Conservation (phyloP, 2,329 filamentous ascomycete species). For the Fusarium sp. region DNA sequence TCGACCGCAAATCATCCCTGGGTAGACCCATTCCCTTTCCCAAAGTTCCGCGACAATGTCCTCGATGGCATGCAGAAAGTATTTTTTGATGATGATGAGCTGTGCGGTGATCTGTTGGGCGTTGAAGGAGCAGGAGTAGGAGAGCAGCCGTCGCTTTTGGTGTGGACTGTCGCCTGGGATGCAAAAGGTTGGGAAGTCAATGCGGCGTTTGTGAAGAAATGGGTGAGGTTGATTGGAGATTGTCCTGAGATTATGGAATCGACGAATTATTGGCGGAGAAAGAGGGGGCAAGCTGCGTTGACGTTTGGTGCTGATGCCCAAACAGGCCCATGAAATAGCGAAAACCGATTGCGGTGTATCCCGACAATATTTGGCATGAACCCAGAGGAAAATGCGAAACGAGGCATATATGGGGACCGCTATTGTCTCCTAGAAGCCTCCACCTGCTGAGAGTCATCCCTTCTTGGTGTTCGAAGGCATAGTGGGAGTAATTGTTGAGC, state of each 20-base stretch:
- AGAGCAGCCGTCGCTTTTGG: no score
- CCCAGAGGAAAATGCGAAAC: no score
- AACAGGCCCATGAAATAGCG: background rate
- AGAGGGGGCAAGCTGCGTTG: background rate
- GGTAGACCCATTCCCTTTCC: background rate
- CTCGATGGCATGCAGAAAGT: no score
- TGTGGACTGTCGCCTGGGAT: background rate
- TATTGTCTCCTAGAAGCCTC: no score
- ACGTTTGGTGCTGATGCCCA: background rate
- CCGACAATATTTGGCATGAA: no score
- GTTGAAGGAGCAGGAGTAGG: no score
- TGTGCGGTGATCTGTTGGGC: no score
- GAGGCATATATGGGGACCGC: no score
- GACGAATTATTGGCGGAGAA: background rate
- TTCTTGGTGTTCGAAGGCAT: background rate
- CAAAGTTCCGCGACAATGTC: background rate
- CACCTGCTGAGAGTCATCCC: background rate
- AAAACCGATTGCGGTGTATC: accelerated
- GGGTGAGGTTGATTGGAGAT: background rate
- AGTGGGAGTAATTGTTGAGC: no score
- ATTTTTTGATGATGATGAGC: no score
- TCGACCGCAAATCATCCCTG: background rate
- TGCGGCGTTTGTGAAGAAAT: background rate
- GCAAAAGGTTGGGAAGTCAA: background rate
- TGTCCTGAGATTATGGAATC: background rate